phyloP scores from a whole-genome alignment of 345 rosid genomes.

The Draba incana region DNA sequence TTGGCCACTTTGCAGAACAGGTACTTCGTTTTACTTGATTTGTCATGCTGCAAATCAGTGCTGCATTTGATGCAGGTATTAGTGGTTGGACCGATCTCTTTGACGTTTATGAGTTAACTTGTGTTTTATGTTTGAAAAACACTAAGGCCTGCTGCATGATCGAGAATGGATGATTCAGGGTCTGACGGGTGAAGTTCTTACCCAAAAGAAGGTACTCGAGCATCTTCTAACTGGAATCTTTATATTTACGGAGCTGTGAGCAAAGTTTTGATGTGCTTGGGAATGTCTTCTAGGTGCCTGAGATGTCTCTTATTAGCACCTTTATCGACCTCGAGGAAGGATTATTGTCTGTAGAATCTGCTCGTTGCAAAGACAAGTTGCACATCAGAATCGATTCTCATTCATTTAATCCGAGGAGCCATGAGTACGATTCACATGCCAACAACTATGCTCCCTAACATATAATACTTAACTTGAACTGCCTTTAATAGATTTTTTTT shows the following conservation, averaged over 20 bases:
- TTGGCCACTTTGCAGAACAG: conserved; percentile 90
- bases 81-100: conserved; percentile 15
- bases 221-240: conserved; percentile 8
- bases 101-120: conserved; percentile 16
- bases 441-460: conserved; percentile 49
- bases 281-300: conserved; percentile 73
- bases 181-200: conserved; percentile 75
- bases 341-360: conserved; percentile 60
- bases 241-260: not conserved
- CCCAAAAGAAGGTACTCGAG: conserved; percentile 78
- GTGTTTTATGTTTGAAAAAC: conserved; percentile 17
- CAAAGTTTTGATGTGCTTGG: conserved; percentile 23
- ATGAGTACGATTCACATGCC: conserved; percentile 52
- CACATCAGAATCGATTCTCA: conserved; percentile 59
- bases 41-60: conserved; percentile 1
- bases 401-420: conserved; percentile 42
- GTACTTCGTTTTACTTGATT: conserved; percentile 46
- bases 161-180: conserved; percentile 89
- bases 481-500: not conserved
- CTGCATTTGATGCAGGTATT: conserved; percentile 1
- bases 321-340: conserved; percentile 65
- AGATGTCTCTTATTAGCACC: conserved; percentile 75
- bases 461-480: not conserved
- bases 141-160: conserved; percentile 73
- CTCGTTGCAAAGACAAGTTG: conserved; percentile 60